These are phyloP conservation scores for Pterocarpus macrocarpus DNA, from an alignment of 306 rosid genomes.

Conservation along the genomic window DNA sequence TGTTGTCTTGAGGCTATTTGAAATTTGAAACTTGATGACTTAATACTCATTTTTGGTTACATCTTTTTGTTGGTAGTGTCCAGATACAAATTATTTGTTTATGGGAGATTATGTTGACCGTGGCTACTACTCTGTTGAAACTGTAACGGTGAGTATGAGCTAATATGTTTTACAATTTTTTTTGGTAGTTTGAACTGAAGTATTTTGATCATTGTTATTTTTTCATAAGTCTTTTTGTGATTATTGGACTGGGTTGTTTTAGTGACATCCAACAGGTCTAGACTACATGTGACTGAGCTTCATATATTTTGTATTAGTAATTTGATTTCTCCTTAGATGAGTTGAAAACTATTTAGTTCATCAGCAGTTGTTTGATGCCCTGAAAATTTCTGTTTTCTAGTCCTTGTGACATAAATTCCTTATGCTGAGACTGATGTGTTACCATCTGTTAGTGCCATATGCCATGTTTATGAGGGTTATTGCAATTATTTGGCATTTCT, in stretches of 20 bases:
- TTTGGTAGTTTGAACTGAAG: constrained; percentile 13
- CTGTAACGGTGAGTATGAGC: constrained; percentile 79
- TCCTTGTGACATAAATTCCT: constrained; percentile 12
- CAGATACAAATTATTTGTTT: constrained; percentile 95
- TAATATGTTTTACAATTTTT: constrained; percentile 1
- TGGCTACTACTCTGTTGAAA: constrained; percentile 96
- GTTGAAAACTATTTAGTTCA: constrained; percentile 1
- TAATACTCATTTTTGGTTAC: constrained; percentile 46
- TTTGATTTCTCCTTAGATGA: constrained; percentile 23
- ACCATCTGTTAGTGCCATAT: neutral
- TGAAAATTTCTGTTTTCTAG: neutral
- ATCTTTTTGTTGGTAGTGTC: constrained; percentile 75
- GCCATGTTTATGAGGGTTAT: constrained; percentile 29
- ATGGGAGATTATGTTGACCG: constrained; percentile 99
- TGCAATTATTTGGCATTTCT: neutral
- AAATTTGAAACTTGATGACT: constrained; percentile 7
- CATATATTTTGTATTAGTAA: constrained; percentile 14
- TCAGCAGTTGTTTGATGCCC: neutral
- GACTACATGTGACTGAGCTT: neutral
- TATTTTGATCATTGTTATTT: neutral
- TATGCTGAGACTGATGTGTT: constrained; percentile 20
- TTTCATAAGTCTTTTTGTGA: constrained; percentile 12
- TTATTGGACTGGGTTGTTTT: constrained; percentile 30
- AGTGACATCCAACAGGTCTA: neutral
- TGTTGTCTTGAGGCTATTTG: constrained; percentile 5